Conservation (phyloP, 2,329 filamentous ascomycete genomes). For the Fusarium armeniacum region DNA sequence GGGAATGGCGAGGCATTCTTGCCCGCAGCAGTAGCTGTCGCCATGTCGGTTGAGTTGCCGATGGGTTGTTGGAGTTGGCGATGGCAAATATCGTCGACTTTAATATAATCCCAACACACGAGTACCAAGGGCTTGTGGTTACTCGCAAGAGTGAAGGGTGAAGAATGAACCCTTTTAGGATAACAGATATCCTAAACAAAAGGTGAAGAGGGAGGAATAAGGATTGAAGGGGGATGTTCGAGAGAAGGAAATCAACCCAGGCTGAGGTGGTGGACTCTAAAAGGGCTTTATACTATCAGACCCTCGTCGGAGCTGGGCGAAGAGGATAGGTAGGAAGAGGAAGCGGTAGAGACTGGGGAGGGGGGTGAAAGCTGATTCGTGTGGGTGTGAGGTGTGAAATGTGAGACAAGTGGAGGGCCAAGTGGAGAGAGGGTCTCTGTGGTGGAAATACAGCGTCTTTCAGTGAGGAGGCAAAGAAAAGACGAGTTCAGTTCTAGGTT, state of each 20-base stretch:
- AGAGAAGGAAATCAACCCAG: conserved; percentile 15
- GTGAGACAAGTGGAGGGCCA: conserved; percentile 47
- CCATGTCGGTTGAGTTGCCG: conserved; percentile 47
- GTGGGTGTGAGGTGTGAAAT: conserved; percentile 32
- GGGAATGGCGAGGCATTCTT: conserved; percentile 58
- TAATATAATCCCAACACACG: conserved; percentile 34
- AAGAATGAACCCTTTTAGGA: conserved; percentile 36
- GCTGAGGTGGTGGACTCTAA: conserved; percentile 49
- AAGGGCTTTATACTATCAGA: conserved; percentile 51
- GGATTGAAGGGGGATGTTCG: conserved; percentile 34
- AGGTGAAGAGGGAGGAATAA: conserved; percentile 14
- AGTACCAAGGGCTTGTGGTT: conserved; percentile 40
- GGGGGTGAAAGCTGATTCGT: conserved; percentile 18
- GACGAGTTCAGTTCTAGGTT: not conserved
- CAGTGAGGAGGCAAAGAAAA: conserved; percentile 30
- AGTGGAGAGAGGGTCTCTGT: conserved; percentile 34
- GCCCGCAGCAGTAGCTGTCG: conserved; percentile 58
- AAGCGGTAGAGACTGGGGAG: conserved; percentile 38
- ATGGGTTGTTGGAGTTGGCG: conserved; percentile 11
- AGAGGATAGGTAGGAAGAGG: conserved; percentile 36
- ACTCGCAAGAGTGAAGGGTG: conserved; percentile 36
- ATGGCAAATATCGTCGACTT: conserved; percentile 36
- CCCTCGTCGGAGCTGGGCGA: conserved; percentile 41
- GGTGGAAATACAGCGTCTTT: conserved; percentile 25
- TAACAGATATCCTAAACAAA: conserved; percentile 40